These are phyloP conservation scores for Glaciozyma antarctica DNA, from an alignment of 768 basidiomycete species.

Conservation along the genomic window DNA sequence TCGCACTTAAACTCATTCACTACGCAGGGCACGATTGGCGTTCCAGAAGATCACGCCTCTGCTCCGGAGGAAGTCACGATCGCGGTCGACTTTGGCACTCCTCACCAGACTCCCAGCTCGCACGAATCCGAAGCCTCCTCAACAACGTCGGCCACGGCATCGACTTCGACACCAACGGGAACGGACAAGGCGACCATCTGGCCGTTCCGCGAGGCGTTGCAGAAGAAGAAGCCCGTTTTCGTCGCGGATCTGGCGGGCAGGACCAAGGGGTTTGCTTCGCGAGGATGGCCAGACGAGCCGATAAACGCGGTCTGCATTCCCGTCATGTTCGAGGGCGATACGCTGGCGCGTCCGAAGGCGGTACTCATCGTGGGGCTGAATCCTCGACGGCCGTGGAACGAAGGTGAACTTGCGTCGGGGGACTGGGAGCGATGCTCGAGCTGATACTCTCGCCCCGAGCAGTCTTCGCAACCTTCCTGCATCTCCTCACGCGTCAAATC, in stretches of 20 bases:
- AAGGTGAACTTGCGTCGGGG: neutral
- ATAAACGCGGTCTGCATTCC: constrained; percentile 23
- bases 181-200: neutral
- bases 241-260: constrained; percentile 19
- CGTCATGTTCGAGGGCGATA: constrained; percentile 16
- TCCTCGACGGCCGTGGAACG: constrained; percentile 1
- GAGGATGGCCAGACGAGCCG: constrained; percentile 14
- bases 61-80: constrained; percentile 8
- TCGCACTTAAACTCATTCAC: neutral
- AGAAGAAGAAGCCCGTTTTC: constrained; percentile 14
- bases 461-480: constrained; percentile 20
- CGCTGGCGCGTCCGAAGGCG: constrained; percentile 12
- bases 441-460: neutral
- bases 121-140: constrained; percentile 20
- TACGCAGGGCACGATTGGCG: constrained; percentile 14
- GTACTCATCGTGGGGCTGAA: constrained; percentile 28
- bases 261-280: constrained; percentile 12
- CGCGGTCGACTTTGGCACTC: constrained; percentile 4
- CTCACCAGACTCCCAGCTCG: constrained; percentile 1
- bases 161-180: neutral
- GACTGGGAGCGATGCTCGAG: no score
- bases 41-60: constrained; percentile 24
- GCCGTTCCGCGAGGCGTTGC: constrained; percentile 29
- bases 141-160: neutral
- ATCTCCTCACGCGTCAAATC: constrained; percentile 23